Percentiles rank a stretch among this genome's conserved stretches.
Evolutionary conservation across 225 moss, liverwort and hornwort genomes (phyloP).

Genomic region (Sphagnum tenellum): DNA sequence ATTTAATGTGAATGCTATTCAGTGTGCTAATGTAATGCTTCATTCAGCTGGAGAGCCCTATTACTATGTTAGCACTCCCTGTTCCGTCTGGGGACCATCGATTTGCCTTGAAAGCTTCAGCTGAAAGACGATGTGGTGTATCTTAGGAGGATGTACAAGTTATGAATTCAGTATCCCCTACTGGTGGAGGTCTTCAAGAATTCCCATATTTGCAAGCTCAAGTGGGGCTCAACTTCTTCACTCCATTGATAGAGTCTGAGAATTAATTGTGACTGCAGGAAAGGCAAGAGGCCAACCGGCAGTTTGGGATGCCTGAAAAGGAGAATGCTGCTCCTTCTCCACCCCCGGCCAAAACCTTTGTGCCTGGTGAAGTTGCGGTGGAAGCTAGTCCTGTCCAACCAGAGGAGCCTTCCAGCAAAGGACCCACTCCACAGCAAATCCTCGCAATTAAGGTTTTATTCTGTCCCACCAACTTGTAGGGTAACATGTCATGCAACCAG

Average conservation of each 20-base stretch:
- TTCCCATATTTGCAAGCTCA: not conserved
- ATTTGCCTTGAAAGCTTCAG: too few relatives aligned
- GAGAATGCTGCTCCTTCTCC: slow-evolving; percentile 45
- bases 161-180: too few relatives aligned
- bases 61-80: too few relatives aligned
- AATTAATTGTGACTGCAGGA: slow-evolving; percentile 54
- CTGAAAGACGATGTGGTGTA: too few relatives aligned
- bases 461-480: not conserved
- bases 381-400: slow-evolving; percentile 28
- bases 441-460: slow-evolving; percentile 79
- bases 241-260: slow-evolving; percentile 3
- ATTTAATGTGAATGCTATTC: not conserved
- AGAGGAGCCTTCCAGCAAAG: slow-evolving; percentile 53
- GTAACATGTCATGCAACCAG: not conserved
- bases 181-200: too few relatives aligned
- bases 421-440: slow-evolving; percentile 87
- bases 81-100: too few relatives aligned
- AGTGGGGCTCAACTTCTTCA: slow-evolving; percentile 7
- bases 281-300: slow-evolving; percentile 69
- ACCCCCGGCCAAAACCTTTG: slow-evolving; percentile 66
- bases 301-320: slow-evolving; percentile 75
- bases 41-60: slow-evolving; percentile 60
- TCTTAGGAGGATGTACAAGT: too few relatives aligned
- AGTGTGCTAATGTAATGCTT: slow-evolving; percentile 50
- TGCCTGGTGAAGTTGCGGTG: slow-evolving; percentile 64